Evolutionary conservation across 2,329 filamentous ascomycete genomes (phyloP).

Genomic region (Mycogone perniciosa): DNA sequence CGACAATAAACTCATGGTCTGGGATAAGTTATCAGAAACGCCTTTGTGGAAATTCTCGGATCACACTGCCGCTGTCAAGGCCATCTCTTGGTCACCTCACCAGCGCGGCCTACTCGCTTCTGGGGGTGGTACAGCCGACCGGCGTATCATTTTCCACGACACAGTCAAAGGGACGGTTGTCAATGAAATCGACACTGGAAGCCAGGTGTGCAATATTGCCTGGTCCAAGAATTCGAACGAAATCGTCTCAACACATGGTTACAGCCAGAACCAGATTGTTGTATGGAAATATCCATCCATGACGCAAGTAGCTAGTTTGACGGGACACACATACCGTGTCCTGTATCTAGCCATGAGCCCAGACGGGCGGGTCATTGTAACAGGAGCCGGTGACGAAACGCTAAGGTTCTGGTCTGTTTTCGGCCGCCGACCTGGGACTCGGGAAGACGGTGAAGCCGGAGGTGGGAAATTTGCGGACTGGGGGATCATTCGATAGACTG

Average conservation of each 20-base stretch:
- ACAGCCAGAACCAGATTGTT: conserved; percentile 96
- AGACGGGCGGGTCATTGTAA: conserved; percentile 88
- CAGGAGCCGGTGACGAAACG: conserved; percentile 93
- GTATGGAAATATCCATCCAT: conserved; percentile 99
- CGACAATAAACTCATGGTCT: conserved; percentile 98
- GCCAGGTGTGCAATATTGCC: conserved; percentile 95
- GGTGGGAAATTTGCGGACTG: conserved; percentile 64
- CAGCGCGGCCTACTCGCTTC: conserved; percentile 91
- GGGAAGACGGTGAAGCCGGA: conserved; percentile 58
- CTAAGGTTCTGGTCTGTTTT: conserved; percentile 96
- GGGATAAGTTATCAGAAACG: conserved; percentile 91
- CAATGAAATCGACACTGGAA: conserved; percentile 91
- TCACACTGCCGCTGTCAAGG: conserved; percentile 93
- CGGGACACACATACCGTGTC: conserved; percentile 93
- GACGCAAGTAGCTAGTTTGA: conserved; percentile 92
- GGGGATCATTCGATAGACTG: conserved; percentile 66
- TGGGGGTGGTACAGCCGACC: conserved; percentile 89
- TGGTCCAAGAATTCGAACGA: conserved; percentile 98
- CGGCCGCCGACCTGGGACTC: conserved; percentile 67
- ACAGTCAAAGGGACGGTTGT: conserved; percentile 74
- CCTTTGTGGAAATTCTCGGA: conserved; percentile 92
- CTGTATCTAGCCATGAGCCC: conserved; percentile 97
- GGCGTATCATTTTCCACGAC: conserved; percentile 97
- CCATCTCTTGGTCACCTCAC: conserved; percentile 96
- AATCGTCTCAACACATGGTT: conserved; percentile 93